Conservation (phyloP, 306 rosid genomes). For the Purshia tridentata region DNA sequence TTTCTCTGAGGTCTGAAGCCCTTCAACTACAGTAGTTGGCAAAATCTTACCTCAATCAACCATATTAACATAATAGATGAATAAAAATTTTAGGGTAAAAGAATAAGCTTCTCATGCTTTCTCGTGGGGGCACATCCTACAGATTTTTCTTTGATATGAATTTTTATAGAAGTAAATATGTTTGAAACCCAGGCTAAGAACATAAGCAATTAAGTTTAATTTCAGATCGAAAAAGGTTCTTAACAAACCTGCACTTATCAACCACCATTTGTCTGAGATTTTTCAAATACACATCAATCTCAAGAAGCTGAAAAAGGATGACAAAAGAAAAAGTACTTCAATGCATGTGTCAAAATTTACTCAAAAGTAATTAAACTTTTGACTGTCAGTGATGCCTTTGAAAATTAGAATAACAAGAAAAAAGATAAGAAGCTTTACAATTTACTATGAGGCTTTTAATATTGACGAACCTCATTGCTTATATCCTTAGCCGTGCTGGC, state of each 20-base stretch:
- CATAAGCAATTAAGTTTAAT: background rate
- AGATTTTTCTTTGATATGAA: background rate
- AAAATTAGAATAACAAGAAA: background rate
- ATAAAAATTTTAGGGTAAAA: background rate
- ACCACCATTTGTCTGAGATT: constrained; percentile 65
- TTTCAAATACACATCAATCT: constrained; percentile 61
- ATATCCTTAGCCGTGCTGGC: constrained; percentile 68
- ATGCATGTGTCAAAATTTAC: background rate
- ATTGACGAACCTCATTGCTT: constrained; percentile 64
- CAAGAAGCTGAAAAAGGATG: constrained; percentile 51
- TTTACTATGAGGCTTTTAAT: constrained; percentile 6
- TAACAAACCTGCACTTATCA: constrained; percentile 76
- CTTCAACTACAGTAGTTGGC: background rate
- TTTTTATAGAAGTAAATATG: background rate
- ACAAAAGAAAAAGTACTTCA: background rate
- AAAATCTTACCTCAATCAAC: background rate
- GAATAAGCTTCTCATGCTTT: background rate
- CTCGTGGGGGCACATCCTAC: background rate
- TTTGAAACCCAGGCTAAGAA: background rate
- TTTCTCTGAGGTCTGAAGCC: background rate
- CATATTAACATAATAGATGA: background rate
- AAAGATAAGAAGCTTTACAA: background rate
- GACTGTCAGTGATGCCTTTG: background rate
- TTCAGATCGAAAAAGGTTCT: background rate
- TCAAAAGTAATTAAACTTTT: background rate